Conservation (phyloP, 1,139 yeast species). For the Lodderomyces parapsilosis region DNA sequence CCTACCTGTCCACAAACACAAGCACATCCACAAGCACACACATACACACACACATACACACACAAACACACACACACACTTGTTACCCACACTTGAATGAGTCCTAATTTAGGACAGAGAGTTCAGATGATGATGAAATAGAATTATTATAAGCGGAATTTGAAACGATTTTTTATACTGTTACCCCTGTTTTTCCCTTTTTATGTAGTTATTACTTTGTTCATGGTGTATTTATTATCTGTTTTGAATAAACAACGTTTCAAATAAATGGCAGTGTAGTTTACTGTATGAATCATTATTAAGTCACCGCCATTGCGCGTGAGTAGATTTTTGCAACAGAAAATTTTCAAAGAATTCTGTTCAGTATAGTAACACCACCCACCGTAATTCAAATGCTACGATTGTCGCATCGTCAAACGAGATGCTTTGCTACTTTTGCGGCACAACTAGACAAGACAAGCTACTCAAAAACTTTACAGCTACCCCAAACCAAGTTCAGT, state of each 20-base stretch:
- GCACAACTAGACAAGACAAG: constrained; percentile 5
- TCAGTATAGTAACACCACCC: too few species aligned
- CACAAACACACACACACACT: too few species aligned
- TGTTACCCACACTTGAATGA: too few species aligned
- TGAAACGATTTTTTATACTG: neutral
- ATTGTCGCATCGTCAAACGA: neutral
- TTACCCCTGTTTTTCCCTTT: too few species aligned
- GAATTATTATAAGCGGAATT: neutral
- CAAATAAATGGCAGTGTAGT: too few species aligned
- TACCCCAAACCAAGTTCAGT: constrained; percentile 41
- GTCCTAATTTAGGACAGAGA: too few species aligned
- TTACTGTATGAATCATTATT: too few species aligned
- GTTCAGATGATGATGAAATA: neutral
- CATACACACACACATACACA: too few species aligned
- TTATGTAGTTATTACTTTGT: constrained; percentile 5
- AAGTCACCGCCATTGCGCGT: neutral
- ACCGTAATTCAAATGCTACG: constrained; percentile 2
- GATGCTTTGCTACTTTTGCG: constrained; percentile 5
- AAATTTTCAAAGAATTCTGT: constrained; percentile 1
- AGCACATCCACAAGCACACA: too few species aligned
- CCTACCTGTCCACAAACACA: too few species aligned
- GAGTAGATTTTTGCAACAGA: constrained; percentile 1
- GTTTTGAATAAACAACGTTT: neutral
- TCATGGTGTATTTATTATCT: constrained; percentile 16
- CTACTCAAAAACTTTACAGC: constrained; percentile 36